Base-by-base conservation (phyloP, 1,139 yeast genomes). In the Kodamaea plutei region DNA sequence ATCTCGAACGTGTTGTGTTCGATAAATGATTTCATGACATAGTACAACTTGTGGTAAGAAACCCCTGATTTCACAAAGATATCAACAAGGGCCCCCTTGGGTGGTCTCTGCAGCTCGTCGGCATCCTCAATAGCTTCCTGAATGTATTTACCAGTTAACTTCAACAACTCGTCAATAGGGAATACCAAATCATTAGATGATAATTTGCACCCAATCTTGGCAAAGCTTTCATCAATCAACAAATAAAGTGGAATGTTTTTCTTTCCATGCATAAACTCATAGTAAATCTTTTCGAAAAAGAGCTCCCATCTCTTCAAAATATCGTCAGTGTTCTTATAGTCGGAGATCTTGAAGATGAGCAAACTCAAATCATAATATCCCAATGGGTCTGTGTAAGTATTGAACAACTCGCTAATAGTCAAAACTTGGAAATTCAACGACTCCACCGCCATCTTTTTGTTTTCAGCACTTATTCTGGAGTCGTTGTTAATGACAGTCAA, bases 341-440 rank as follows among this genome's bases (percentile, higher is more conserved):
- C 96, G 1, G 96, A 80, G 6, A 83, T 73, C 49, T 84, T 84
- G 64, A 84, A 87, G 15, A 88, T 79, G 26, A 76, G 61, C 37
- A 89, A 65, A 39, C 95, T 84, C 31, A 89, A 66, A 45, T 85
- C 95, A 53, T 80, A 80, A 52, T 89, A 91, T 4, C 91, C 91
- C 41, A 89, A 63, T 8, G 95, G 95, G 47, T 84, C 91, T 9
- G 95, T 87, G 56, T 73, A 91, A 37, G 77, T 80, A 57, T 91
- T 91, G 64, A 80, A 91, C 33, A 91, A 62, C 36, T 84, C 94
- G 47, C 84, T 81, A 15, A 88, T 76, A 4, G 81, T 72, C 45
- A 83, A 59, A 19, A 91, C 74, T 48, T 75, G 73, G 30, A 71
- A 76, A 48, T 84, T 76, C 38, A 91, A 67, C 23, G 73, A 69